These are phyloP conservation scores for Termitomyces sp. DNA, from an alignment of 768 basidiomycete species.

Conservation along the genomic window DNA sequence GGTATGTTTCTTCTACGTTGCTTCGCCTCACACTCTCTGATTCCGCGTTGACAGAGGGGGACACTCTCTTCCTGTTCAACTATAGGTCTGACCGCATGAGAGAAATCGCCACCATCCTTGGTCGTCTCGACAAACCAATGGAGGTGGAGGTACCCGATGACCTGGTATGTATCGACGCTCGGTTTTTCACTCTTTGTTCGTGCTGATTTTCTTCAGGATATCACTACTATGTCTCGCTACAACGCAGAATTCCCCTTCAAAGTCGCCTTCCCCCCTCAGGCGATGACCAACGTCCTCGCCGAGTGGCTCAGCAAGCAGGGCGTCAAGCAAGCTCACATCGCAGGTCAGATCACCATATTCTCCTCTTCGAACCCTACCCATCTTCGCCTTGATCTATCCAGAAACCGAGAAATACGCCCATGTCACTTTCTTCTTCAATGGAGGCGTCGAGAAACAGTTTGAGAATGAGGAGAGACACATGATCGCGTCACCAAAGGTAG, in stretches of 20 bases:
- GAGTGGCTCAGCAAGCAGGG: constrained; percentile 84
- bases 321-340: constrained; percentile 84
- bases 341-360: constrained; percentile 43
- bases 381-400: constrained; percentile 14
- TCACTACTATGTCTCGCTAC: constrained; percentile 93
- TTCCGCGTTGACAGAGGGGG: constrained; percentile 48
- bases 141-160: constrained; percentile 79
- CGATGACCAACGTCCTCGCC: constrained; percentile 92
- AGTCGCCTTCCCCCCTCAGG: constrained; percentile 90
- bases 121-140: constrained; percentile 78
- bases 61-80: constrained; percentile 96
- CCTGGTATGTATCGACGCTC: constrained; percentile 46
- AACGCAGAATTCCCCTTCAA: constrained; percentile 88
- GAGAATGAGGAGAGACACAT: constrained; percentile 76
- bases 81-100: constrained; percentile 97
- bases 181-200: neutral
- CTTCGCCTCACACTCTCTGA: neutral
- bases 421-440: constrained; percentile 98
- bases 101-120: constrained; percentile 81
- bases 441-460: constrained; percentile 93
- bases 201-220: constrained; percentile 43
- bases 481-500: constrained; percentile 90
- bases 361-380: neutral
- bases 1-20: constrained; percentile 35
- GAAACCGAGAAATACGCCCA: constrained; percentile 99